A percentile compares a stretch with the other conserved stretches of the same genome.
phyloP scores from a whole-genome alignment of 306 rosid genomes.

The Mimosa pudica region DNA sequence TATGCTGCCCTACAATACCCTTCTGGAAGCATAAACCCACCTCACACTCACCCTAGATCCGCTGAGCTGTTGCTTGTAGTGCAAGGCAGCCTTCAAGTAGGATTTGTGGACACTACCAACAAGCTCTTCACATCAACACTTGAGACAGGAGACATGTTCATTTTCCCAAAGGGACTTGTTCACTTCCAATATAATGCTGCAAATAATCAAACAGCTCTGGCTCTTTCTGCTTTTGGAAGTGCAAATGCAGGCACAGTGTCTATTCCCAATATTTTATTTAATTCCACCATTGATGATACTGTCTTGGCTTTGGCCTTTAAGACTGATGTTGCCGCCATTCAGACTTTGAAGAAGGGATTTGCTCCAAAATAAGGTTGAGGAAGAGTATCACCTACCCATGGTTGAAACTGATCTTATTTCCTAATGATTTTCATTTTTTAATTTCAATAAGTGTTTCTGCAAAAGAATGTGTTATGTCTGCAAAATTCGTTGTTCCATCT shows the following conservation, averaged over 20 bases:
- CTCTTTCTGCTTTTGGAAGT: slow-evolving; percentile 60
- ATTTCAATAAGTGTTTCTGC: slow-evolving; percentile 10
- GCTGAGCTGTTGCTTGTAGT: slow-evolving; percentile 48
- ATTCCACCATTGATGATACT: slow-evolving; percentile 47
- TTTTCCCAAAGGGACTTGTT: slow-evolving; percentile 58
- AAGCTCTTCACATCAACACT: slow-evolving; percentile 46
- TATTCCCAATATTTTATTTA: slow-evolving; percentile 46
- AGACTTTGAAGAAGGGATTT: slow-evolving; percentile 48
- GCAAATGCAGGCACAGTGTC: slow-evolving; percentile 51
- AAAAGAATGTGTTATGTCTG: background rate
- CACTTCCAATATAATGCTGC: slow-evolving; percentile 56
- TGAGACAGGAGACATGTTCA: slow-evolving; percentile 46
- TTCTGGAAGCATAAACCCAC: slow-evolving; percentile 43
- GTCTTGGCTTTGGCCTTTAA: slow-evolving; percentile 65
- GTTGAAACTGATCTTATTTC: background rate
- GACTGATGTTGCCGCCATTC: slow-evolving; percentile 49
- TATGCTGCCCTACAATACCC: slow-evolving; percentile 56
- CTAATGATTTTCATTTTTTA: background rate
- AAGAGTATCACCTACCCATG: slow-evolving; percentile 9
- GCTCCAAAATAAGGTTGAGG: slow-evolving; percentile 19
- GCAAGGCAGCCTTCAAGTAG: slow-evolving; percentile 47
- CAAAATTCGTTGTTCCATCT: slow-evolving; percentile 1
- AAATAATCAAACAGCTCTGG: slow-evolving; percentile 11
- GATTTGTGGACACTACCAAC: slow-evolving; percentile 54
- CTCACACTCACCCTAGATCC: slow-evolving; percentile 58